Percentiles rank a stretch among this genome's conserved stretches.
phyloP scores from a whole-genome alignment of 768 basidiomycete genomes.

The Lepiota brunneoincarnata region DNA sequence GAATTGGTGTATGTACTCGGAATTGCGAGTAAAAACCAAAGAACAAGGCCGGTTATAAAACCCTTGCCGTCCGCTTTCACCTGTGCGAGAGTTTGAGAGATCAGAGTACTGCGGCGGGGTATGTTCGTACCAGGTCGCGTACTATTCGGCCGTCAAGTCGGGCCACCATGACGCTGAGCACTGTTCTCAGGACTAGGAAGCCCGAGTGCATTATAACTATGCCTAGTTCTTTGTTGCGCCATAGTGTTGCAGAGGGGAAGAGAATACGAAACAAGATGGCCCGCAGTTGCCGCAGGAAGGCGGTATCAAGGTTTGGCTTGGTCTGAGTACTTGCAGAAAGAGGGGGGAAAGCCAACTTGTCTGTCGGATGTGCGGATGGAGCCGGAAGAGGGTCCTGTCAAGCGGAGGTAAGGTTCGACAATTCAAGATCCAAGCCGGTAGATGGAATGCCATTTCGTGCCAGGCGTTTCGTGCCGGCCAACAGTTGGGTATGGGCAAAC shows the following conservation, averaged over 20 bases:
- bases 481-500: background rate
- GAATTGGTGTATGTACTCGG: constrained; percentile 96
- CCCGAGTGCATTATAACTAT: constrained; percentile 76
- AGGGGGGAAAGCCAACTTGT: constrained; percentile 62
- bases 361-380: constrained; percentile 53
- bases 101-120: background rate
- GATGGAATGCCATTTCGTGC: background rate
- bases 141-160: constrained; percentile 88
- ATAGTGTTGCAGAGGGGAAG: constrained; percentile 49
- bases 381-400: constrained; percentile 36
- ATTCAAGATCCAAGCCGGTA: background rate
- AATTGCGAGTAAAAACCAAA: constrained; percentile 90
- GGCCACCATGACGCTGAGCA: constrained; percentile 87
- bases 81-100: constrained; percentile 22
- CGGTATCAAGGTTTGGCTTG: constrained; percentile 67
- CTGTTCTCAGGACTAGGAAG: constrained; percentile 83
- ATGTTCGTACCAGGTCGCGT: constrained; percentile 63
- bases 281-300: constrained; percentile 70
- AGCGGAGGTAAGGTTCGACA: background rate
- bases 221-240: constrained; percentile 63
- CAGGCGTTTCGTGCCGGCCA: too few relatives aligned
- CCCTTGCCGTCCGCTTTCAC: constrained; percentile 83
- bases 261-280: constrained; percentile 71
- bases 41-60: constrained; percentile 74
- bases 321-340: constrained; percentile 36